Percentiles rank a stretch among this genome's conserved stretches.
Conservation (phyloP, 2,329 filamentous ascomycete species). For the Beauveria sp. region DNA sequence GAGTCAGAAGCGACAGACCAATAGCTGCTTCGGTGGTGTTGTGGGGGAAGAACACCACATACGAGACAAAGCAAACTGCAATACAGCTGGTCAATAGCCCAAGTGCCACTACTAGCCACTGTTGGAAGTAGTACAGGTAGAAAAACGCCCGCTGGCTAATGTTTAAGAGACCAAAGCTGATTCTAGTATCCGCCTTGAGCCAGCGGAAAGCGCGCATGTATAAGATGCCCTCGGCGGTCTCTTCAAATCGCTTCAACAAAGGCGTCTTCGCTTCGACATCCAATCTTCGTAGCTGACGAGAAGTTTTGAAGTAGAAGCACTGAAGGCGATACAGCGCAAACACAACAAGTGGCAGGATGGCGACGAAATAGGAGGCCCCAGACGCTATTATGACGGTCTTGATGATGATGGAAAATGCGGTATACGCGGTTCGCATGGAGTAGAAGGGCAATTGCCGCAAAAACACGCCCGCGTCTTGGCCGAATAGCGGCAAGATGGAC, state of each 20-base stretch:
- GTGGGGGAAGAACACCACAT: conserved; percentile 21
- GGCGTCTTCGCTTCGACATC: conserved; percentile 25
- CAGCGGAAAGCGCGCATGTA: conserved; percentile 29
- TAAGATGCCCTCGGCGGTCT: conserved; percentile 18
- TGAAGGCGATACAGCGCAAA: conserved; percentile 20
- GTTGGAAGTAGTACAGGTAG: conserved; percentile 39
- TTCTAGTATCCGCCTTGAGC: conserved; percentile 16
- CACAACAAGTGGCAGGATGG: conserved; percentile 33
- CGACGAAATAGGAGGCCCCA: conserved; percentile 13
- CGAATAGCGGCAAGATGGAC: not conserved
- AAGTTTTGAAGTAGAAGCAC: conserved; percentile 24
- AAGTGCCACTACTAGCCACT: conserved; percentile 41
- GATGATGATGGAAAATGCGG: not conserved
- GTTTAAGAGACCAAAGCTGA: conserved; percentile 24
- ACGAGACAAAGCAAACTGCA: conserved; percentile 34
- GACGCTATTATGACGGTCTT: not conserved
- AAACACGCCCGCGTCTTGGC: not conserved
- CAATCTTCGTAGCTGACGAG: conserved; percentile 22
- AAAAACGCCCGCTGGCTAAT: conserved; percentile 26
- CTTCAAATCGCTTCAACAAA: conserved; percentile 20
- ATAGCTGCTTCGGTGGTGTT: not conserved
- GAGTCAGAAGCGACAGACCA: not conserved
- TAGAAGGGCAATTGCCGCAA: not conserved
- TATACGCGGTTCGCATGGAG: not conserved
- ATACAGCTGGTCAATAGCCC: conserved; percentile 37